Percentiles rank a stretch among this genome's conserved stretches.
These are phyloP conservation scores for Spiromastix sp. DNA, from an alignment of 2,329 filamentous ascomycete genomes.

Conservation along the genomic window DNA sequence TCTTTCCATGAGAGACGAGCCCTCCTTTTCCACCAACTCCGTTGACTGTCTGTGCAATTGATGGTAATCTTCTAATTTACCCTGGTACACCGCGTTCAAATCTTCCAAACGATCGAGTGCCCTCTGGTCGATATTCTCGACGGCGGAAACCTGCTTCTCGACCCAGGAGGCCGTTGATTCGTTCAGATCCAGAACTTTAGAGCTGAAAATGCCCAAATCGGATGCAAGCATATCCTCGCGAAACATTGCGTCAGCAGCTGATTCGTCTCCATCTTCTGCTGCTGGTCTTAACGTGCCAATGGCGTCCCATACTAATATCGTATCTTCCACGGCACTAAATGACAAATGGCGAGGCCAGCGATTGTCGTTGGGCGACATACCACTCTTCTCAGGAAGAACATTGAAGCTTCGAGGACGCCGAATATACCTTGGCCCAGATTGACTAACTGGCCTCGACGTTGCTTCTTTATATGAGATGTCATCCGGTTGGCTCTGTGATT, in stretches of 20 bases:
- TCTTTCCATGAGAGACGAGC: constrained; percentile 56
- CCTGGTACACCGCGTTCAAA: constrained; percentile 57
- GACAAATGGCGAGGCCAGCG: constrained; percentile 34
- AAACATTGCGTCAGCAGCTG: constrained; percentile 31
- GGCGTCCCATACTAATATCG: constrained; percentile 28
- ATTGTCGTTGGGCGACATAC: constrained; percentile 16
- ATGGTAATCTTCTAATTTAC: constrained; percentile 60
- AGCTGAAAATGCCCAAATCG: constrained; percentile 25
- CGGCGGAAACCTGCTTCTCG: constrained; percentile 30
- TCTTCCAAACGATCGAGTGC: constrained; percentile 55
- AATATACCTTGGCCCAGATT: constrained; percentile 9
- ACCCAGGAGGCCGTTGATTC: constrained; percentile 32
- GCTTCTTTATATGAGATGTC: no score
- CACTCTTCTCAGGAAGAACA: constrained; percentile 16
- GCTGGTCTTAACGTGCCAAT: constrained; percentile 17
- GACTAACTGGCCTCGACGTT: no score
- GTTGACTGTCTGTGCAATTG: constrained; percentile 56
- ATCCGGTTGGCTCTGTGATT: neutral
- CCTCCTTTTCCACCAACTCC: constrained; percentile 60
- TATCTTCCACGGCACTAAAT: constrained; percentile 38
- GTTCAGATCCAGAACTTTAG: constrained; percentile 27
- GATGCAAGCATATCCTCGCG: constrained; percentile 30
- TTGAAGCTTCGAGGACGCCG: constrained; percentile 28
- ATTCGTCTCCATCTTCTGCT: constrained; percentile 26
- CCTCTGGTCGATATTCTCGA: constrained; percentile 51